Evolutionary conservation across 352 stramenopile genomes (phyloP).

Genomic region (Phytophthora cactorum): DNA sequence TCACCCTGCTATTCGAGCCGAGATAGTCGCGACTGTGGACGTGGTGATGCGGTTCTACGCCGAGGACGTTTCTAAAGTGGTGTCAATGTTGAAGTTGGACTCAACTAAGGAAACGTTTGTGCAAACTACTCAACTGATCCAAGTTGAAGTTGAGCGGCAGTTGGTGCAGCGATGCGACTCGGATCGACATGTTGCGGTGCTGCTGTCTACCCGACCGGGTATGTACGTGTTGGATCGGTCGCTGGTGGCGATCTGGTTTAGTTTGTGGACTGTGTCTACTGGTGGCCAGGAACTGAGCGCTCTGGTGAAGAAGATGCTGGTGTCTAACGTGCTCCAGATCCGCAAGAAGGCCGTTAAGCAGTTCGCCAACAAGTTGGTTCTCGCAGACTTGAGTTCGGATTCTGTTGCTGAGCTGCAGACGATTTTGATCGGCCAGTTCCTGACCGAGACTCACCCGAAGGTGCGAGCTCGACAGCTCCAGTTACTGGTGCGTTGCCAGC

Average conservation of each 20-base stretch:
- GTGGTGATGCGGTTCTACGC: constrained; percentile 45
- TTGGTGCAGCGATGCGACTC: constrained; percentile 37
- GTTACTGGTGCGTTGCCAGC: constrained; percentile 52
- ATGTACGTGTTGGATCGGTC: constrained; percentile 54
- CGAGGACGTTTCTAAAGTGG: constrained; percentile 6
- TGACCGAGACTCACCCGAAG: constrained; percentile 74
- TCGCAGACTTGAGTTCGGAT: constrained; percentile 14
- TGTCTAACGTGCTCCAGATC: constrained; percentile 57
- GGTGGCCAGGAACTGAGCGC: constrained; percentile 14
- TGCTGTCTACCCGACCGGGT: constrained; percentile 38
- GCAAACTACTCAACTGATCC: constrained; percentile 23
- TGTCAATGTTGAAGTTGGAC: constrained; percentile 15
- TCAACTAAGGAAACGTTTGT: constrained; percentile 19
- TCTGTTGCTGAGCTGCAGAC: constrained; percentile 36
- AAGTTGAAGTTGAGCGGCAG: constrained; percentile 38
- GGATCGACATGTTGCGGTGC: constrained; percentile 13
- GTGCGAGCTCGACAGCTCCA: constrained; percentile 60
- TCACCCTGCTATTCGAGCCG: constrained; percentile 51
- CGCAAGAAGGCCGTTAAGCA: constrained; percentile 70
- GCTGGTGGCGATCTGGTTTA: constrained; percentile 61
- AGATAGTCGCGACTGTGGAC: constrained; percentile 60
- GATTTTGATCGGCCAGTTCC: constrained; percentile 54
- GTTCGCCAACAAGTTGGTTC: constrained; percentile 38
- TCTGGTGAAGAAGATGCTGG: constrained; percentile 45
- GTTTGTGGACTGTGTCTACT: constrained; percentile 23